Evolutionary conservation across 192 early-diverging fungal genomes (phyloP).

Genomic region (Coemansia umbellata): DNA sequence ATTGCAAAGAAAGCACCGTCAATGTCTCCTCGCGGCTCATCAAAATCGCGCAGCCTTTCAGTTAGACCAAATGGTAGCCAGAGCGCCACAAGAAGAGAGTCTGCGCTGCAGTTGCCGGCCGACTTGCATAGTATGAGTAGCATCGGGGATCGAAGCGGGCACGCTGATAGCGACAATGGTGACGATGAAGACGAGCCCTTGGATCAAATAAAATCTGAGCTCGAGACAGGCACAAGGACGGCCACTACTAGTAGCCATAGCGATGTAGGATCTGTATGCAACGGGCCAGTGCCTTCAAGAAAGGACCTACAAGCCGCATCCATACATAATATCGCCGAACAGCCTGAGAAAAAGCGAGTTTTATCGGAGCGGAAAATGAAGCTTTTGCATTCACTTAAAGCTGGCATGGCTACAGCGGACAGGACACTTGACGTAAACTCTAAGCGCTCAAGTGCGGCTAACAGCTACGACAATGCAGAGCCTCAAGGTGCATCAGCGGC

Average conservation of each 20-base stretch:
- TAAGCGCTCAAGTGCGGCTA: neutral
- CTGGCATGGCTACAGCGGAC: neutral
- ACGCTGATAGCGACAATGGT: neutral
- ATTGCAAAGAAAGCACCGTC: neutral
- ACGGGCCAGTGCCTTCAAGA: neutral
- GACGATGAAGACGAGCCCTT: constrained; percentile 46
- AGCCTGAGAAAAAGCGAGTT: neutral
- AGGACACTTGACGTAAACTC: neutral
- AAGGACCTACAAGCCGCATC: neutral
- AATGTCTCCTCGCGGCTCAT: neutral
- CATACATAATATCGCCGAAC: too few species aligned
- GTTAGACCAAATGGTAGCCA: neutral
- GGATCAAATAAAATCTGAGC: constrained; percentile 32
- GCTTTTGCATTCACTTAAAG: neutral
- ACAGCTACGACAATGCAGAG: neutral
- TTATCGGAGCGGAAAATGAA: neutral
- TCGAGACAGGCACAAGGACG: constrained; percentile 10
- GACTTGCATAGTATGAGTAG: too few species aligned
- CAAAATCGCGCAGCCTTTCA: constrained; percentile 25
- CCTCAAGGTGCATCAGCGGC: neutral
- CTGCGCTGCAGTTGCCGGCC: too few species aligned
- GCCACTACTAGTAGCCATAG: too few species aligned
- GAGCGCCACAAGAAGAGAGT: too few species aligned
- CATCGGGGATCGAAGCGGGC: too few species aligned
- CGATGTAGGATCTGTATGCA: neutral